Percentiles rank a stretch among this genome's conserved stretches.
phyloP scores from a whole-genome alignment of 371 early-diverging fungal species.

The Batrachochytrium dendrobatidis region DNA sequence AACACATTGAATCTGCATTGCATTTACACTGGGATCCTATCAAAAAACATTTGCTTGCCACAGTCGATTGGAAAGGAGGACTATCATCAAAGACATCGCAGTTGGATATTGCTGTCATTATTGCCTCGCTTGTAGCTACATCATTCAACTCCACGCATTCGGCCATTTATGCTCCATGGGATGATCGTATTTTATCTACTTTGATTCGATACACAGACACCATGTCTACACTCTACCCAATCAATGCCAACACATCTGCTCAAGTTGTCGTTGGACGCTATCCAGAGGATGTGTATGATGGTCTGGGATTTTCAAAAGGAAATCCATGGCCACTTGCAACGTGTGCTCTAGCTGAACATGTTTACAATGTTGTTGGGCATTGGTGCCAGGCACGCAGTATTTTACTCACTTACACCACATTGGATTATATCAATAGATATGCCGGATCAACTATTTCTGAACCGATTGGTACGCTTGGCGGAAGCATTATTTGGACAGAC shows the following conservation, averaged over 20 bases:
- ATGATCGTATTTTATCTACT: slow-evolving; percentile 22
- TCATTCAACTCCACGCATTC: too few species aligned
- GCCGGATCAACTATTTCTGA: not conserved
- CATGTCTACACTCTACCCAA: slow-evolving; percentile 42
- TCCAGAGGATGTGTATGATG: slow-evolving; percentile 65
- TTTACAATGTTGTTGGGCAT: not conserved
- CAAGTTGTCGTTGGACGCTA: slow-evolving; percentile 55
- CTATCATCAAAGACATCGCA: slow-evolving; percentile 25
- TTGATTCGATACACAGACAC: slow-evolving; percentile 33
- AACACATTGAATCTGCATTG: not conserved
- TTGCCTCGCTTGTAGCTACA: slow-evolving; percentile 58
- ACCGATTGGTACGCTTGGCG: not conserved
- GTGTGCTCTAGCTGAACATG: slow-evolving; percentile 48
- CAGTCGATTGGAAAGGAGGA: slow-evolving; percentile 6
- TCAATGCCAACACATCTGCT: slow-evolving; percentile 36
- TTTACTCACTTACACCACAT: not conserved
- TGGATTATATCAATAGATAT: not conserved
- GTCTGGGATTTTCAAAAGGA: slow-evolving; percentile 47
- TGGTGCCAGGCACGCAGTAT: not conserved
- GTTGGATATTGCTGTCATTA: slow-evolving; percentile 54
- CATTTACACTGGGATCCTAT: slow-evolving; percentile 1
- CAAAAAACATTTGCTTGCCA: not conserved
- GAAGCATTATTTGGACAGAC: not conserved
- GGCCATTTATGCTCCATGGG: slow-evolving; percentile 1
- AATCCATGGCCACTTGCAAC: slow-evolving; percentile 67